These are phyloP conservation scores for Candida maris DNA, from an alignment of 805 yeast species.

Conservation along the genomic window DNA sequence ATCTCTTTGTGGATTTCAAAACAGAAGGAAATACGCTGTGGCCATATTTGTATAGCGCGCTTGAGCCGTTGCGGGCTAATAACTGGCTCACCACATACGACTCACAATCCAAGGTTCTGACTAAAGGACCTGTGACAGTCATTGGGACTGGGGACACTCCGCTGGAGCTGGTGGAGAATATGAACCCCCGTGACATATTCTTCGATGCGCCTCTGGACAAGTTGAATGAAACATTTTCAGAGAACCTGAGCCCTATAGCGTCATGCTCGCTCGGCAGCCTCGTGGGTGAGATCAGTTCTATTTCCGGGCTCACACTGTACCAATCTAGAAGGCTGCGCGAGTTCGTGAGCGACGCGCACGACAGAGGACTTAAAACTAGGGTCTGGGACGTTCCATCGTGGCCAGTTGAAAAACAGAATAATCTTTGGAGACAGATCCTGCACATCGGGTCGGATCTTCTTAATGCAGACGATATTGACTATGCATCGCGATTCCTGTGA, in stretches of 20 bases:
- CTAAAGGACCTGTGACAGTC: constrained; percentile 55
- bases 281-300: constrained; percentile 20
- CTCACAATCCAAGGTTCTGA: constrained; percentile 28
- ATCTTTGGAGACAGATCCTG: constrained; percentile 48
- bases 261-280: constrained; percentile 28
- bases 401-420: constrained; percentile 47
- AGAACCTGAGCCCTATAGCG: constrained; percentile 33
- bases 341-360: constrained; percentile 44
- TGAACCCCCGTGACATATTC: constrained; percentile 37
- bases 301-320: constrained; percentile 31
- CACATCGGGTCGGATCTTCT: constrained; percentile 52
- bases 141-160: constrained; percentile 69
- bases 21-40: constrained; percentile 52
- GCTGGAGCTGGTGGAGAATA: constrained; percentile 29
- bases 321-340: constrained; percentile 31
- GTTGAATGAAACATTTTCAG: constrained; percentile 18
- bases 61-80: constrained; percentile 44
- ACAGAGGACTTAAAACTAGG: constrained; percentile 49
- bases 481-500: constrained; percentile 11
- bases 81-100: constrained; percentile 52
- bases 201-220: constrained; percentile 49
- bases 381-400: constrained; percentile 72
- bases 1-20: constrained; percentile 63
- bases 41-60: constrained; percentile 39
- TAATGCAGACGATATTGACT: constrained; percentile 57